Base-by-base conservation (phyloP, 805 yeast species). In the Ogataea angusta region DNA sequence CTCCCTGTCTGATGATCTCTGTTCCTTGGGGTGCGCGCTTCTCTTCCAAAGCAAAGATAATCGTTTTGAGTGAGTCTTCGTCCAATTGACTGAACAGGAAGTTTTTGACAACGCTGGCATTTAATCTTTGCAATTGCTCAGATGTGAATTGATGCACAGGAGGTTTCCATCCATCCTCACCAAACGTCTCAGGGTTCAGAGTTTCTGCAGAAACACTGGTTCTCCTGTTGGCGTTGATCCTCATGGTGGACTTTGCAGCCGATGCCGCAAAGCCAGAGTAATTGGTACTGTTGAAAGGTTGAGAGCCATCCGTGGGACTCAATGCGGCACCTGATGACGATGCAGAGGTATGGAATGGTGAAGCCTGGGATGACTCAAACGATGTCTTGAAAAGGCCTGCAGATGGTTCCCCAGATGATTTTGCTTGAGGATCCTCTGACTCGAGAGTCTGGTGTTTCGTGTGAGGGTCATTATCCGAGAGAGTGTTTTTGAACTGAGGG, bases 151-250 rank as follows among this genome's bases (percentile, higher is more conserved):
- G 73, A 52, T 79, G 80, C 36, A 72, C 78, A 9, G 91, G 90
- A 5, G 86, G 84, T 46, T 69, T 75, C 90, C 90, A 84, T 38
- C 77, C 72, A 55, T 79, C 85, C 24, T 76, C 71, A 40, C 70
- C 69, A 55, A 85, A 80, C 24, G 75, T 77, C 46, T 79, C 80
- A 5, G 93, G 95, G 57, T 85, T 82, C 54, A 85, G 62, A 2
- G 93, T 83, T 64, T 89, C 97, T 5, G 96, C 96, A 41, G 89
- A 79, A 10, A 89, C 96, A 15, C 95, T 83, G 3, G 89, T 85
- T 68, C 97, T 80, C 69, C 96, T 79, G 60, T 81, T 76, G 38
- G 86, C 88, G 60, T 82, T 85, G 63, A 82, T 83, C 38, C 76
- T 72, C 42, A 71, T 62, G 28, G 85, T 87, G 42, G 68, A 63